Evolutionary conservation across 495 filamentous ascomycete genomes (phyloP).

Genomic region (Letharia columbiana): DNA sequence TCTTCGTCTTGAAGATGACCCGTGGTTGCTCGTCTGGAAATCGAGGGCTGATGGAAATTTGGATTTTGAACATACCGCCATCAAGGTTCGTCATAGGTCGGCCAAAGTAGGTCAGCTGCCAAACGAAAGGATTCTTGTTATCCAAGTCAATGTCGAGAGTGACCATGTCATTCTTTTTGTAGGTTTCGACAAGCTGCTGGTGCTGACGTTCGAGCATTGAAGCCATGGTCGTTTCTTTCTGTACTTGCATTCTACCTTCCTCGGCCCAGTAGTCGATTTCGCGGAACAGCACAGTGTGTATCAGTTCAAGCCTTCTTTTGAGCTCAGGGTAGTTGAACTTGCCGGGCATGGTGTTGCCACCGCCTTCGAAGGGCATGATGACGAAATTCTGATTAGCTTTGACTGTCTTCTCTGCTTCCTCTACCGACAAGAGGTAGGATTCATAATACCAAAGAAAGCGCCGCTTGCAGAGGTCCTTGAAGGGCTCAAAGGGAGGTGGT

Average conservation of each 20-base stretch:
- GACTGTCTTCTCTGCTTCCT: conserved; percentile 45
- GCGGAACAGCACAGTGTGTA: conserved; percentile 58
- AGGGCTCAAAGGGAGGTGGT: conserved; percentile 62
- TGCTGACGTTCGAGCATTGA: conserved; percentile 74
- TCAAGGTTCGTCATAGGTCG: conserved; percentile 89
- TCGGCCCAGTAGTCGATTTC: conserved; percentile 65
- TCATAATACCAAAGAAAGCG: conserved; percentile 96
- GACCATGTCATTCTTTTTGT: conserved; percentile 57
- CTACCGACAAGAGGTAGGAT: conserved; percentile 65
- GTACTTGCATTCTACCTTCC: conserved; percentile 54
- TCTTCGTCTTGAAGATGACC: conserved; percentile 64
- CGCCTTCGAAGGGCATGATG: conserved; percentile 76
- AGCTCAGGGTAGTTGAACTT: conserved; percentile 76
- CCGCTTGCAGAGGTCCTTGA: conserved; percentile 82
- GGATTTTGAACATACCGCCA: conserved; percentile 79
- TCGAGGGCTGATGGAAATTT: conserved; percentile 70
- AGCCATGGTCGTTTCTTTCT: conserved; percentile 64
- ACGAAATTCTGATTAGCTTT: conserved; percentile 55
- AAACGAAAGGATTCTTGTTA: conserved; percentile 48
- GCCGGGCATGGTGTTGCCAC: conserved; percentile 76
- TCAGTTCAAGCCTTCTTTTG: conserved; percentile 52
- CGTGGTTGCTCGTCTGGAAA: conserved; percentile 91
- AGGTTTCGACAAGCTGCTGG: conserved; percentile 69
- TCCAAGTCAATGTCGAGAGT: conserved; percentile 67
- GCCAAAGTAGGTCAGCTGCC: conserved; percentile 73